phyloP scores from a whole-genome alignment of 148 eudicot genomes.

The Chenopodium berlandieri region DNA sequence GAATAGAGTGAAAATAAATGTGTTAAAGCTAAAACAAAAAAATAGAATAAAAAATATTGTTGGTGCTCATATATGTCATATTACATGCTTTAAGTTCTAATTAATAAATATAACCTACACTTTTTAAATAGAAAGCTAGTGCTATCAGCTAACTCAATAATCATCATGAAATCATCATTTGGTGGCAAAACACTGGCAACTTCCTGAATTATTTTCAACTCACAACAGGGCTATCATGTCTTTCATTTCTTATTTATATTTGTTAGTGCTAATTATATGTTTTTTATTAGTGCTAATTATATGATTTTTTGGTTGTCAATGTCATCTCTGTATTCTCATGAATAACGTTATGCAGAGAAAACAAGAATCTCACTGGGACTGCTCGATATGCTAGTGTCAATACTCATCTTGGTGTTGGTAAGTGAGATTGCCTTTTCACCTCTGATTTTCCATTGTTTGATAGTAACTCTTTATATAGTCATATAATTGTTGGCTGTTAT shows the following conservation, averaged over 20 bases:
- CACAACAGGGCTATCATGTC: not conserved
- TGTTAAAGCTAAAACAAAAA: too few species aligned
- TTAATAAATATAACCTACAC: not conserved
- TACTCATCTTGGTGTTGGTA: slow-evolving; percentile 98
- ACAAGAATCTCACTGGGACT: slow-evolving; percentile 94
- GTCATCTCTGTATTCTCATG: not conserved
- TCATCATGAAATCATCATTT: not conserved
- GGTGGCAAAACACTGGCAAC: not conserved
- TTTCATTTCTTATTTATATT: not conserved
- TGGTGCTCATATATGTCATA: not conserved
- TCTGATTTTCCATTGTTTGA: not conserved
- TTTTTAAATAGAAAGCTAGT: not conserved
- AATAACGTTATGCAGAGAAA: slow-evolving; percentile 55
- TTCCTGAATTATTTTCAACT: not conserved
- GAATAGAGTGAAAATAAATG: too few species aligned
- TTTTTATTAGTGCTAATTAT: too few species aligned
- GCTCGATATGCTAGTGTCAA: slow-evolving; percentile 99
- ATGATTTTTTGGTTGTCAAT: not conserved
- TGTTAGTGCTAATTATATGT: too few species aligned
- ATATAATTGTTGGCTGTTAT: not conserved
- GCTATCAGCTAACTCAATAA: not conserved
- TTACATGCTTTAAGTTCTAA: not conserved
- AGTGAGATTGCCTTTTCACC: slow-evolving; percentile 24
- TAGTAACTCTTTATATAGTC: not conserved
- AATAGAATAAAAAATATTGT: not conserved